Evolutionary conservation across 73 alveolate genomes (phyloP), one percentile per base, ranked within the genome.

Genomic region (Paramecium pentaurelia): DNA sequence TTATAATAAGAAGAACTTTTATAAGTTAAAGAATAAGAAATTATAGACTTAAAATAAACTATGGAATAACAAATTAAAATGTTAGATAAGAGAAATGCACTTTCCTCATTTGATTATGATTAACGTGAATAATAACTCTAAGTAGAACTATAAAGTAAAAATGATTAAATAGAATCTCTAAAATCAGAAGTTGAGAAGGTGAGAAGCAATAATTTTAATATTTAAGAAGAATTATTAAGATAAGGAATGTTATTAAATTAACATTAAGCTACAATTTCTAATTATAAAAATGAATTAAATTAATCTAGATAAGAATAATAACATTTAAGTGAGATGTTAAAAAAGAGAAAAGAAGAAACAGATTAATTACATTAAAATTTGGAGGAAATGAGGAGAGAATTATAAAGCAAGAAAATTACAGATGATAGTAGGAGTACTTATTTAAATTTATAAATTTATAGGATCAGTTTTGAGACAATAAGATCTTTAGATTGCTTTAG

Each of bases 361-460:
- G 91, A 80, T 3, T 28, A 44, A 80, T 49, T 80, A 10, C 91
- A 80, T 80, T 80, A 11, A 12, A 80, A 80, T 49, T 80, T 80
- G 27, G 91, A 80, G 27, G 91, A 80, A 1, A 44, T 42, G 47
- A 80, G 91, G 49, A 80, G 30, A 8, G 91, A 80, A 14, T 22
- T 32, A 20, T 49, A 45, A 47, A 80, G 7, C 37, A 80, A 80
- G 47, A 80, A 80, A 18, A 44, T 27, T 1, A 2, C 44, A 6
- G 91, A 80, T 42, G 91, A 80, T 80, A 49, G 91, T 45, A 80
- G 91, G 58, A 80, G 91, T 80, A 80, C 11, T 38, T 20, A 40
- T 38, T 80, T 25, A 8, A 32, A 12, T 32, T 45, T 22, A 45
- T 80, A 0, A 42, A 6, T 38, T 18, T 32, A 1, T 80, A 80